Evolutionary conservation across 805 yeast genomes (phyloP), one percentile per base, ranked within the genome.

Genomic region (Millerago galiae): DNA sequence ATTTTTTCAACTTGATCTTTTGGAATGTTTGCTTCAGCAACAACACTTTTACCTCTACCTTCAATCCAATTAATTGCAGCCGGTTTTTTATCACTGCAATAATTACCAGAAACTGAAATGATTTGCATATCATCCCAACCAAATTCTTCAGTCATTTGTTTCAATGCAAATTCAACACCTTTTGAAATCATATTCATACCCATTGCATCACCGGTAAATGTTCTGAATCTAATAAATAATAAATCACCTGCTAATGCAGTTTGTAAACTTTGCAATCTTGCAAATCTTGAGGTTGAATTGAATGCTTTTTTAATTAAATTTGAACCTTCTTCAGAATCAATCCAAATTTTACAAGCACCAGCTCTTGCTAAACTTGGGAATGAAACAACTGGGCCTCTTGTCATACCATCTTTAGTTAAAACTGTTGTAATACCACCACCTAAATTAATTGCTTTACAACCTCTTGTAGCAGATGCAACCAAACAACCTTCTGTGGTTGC

Each of bases 161-260:
- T 80, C 58, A 93, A 75, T 1, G 96, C 78, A 61, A 71, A 74
- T 61, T 93, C 99, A 36, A 89, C 96, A 64, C 99, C 99, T 67
- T 93, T 93, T 25, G 98, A 91, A 48, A 93, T 93, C 99, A 93
- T 93, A 63, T 93, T 93, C 99, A 93, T 93, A 51, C 99, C 99
- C 99, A 93, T 93, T 15, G 99, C 99, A 70, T 93, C 99, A 65
- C 99, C 99, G 15, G 99, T 93, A 32, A 96, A 89, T n/a, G 99
- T 95, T 62, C 90, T 80, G 72, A 93, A 93, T 59, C 99, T 80
- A 54, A 93, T 83, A 58, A 77, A 93, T 55, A 93, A 71, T 53
- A 84, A 71, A 38, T 83, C 83, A 26, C 99, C 99, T 14, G 99
- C 99, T 63, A 91, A 71, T 3, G 98, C 95, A 14, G 97, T 88